Percentiles rank a stretch among this genome's conserved stretches.
phyloP scores from a whole-genome alignment of 176 grass and related monocot genomes.

The Hyparrhenia diplandra region DNA sequence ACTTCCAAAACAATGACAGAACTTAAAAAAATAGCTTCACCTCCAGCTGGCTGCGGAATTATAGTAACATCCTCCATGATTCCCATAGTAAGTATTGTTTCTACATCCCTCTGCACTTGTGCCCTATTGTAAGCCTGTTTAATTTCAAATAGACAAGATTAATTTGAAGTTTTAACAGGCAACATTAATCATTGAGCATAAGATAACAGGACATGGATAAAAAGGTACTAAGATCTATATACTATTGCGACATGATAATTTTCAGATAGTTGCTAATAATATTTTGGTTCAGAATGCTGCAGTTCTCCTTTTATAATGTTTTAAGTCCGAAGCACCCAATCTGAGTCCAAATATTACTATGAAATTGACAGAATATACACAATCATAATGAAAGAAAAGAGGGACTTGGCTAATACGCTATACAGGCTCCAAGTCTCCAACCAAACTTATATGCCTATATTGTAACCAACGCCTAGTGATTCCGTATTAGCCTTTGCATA shows the following conservation, averaged over 20 bases:
- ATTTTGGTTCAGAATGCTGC: background rate
- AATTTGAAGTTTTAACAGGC: background rate
- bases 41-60: conserved; percentile 86
- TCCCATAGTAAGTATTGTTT: conserved; percentile 98
- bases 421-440: background rate
- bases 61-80: conserved; percentile 98
- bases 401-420: background rate
- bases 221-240: background rate
- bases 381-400: conserved; percentile 1
- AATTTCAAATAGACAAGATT: conserved; percentile 15
- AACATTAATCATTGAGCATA: background rate
- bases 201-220: background rate
- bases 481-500: conserved; percentile 2
- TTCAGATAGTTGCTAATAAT: background rate
- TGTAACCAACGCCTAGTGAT: background rate
- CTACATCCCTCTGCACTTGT: conserved; percentile 95
- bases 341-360: background rate
- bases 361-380: background rate
- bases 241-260: background rate
- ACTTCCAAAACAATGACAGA: conserved; percentile 1
- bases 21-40: conserved; percentile 43
- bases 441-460: background rate
- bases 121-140: conserved; percentile 83
- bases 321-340: background rate
- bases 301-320: background rate